These are phyloP conservation scores for Trypanosoma scelopori DNA, from an alignment of 208 protist genomes.

Conservation along the genomic window DNA sequence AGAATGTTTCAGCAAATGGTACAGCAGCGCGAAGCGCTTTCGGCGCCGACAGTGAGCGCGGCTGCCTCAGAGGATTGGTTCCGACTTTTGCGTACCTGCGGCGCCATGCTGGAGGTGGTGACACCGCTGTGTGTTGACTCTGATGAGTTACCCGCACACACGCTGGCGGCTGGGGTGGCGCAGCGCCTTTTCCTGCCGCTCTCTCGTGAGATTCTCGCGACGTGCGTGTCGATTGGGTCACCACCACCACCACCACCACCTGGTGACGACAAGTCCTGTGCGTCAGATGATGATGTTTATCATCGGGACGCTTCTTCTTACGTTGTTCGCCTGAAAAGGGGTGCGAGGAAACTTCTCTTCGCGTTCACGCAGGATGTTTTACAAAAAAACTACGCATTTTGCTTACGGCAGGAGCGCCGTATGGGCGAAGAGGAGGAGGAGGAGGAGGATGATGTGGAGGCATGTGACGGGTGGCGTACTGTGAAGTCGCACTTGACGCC, in stretches of 20 bases:
- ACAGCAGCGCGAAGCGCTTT: background rate
- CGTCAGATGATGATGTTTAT: no score
- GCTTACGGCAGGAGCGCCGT: constrained; percentile 61
- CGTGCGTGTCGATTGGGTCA: constrained; percentile 5
- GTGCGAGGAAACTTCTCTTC: constrained; percentile 34
- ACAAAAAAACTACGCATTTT: constrained; percentile 81
- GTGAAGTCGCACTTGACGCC: constrained; percentile 18
- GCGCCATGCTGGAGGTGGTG: constrained; percentile 53
- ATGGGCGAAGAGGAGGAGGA: constrained; percentile 30
- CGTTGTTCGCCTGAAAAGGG: no score
- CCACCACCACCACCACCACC: no score
- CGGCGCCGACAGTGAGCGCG: no score
- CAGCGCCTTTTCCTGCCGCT: constrained; percentile 16
- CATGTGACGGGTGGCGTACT: background rate
- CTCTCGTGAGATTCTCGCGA: constrained; percentile 10
- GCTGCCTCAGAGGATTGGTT: background rate
- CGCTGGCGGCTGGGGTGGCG: background rate
- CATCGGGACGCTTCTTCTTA: no score
- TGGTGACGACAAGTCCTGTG: no score
- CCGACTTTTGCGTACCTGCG: constrained; percentile 22
- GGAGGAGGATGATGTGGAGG: constrained; percentile 1
- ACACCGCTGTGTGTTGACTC: constrained; percentile 54
- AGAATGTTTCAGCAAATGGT: constrained; percentile 26
- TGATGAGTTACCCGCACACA: background rate
- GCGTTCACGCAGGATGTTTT: constrained; percentile 84